phyloP scores from a whole-genome alignment of 305 asterid species.

The Solanum hybrid region DNA sequence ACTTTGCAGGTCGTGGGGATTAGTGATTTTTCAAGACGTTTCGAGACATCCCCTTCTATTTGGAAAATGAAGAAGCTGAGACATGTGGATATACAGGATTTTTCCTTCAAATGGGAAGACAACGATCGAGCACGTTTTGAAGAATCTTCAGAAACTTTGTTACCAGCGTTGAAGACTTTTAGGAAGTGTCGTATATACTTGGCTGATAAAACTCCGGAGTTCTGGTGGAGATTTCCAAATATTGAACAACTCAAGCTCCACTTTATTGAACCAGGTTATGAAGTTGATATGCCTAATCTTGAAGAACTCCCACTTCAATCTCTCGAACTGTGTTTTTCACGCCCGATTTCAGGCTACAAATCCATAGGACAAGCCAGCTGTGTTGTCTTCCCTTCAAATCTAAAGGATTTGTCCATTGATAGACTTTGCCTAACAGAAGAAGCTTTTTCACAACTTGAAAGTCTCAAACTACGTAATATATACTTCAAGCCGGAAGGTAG shows the following conservation, averaged over 20 bases:
- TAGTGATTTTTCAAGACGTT: too few species aligned
- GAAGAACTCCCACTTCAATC: neutral
- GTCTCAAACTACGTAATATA: neutral
- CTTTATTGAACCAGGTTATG: neutral
- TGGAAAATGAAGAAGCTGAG: conserved; percentile 9
- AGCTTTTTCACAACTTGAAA: neutral
- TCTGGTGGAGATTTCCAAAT: neutral
- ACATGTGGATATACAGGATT: neutral
- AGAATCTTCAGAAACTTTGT: neutral
- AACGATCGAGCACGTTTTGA: neutral
- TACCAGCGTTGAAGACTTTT: neutral
- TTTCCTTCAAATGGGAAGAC: neutral
- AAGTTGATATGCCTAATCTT: neutral
- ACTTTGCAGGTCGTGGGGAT: neutral
- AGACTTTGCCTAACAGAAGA: conserved; percentile 5
- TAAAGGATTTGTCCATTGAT: neutral
- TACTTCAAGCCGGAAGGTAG: neutral
- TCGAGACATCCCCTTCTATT: neutral
- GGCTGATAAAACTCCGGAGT: neutral
- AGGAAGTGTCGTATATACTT: neutral
- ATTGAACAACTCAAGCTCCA: neutral
- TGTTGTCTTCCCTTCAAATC: neutral
- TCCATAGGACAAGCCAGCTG: neutral
- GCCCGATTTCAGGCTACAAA: neutral
- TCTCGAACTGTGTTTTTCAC: neutral